Evolutionary conservation across 179 eudicot species (phyloP), one percentile per base, ranked within the genome.

Genomic region (Beta corolliflora): DNA sequence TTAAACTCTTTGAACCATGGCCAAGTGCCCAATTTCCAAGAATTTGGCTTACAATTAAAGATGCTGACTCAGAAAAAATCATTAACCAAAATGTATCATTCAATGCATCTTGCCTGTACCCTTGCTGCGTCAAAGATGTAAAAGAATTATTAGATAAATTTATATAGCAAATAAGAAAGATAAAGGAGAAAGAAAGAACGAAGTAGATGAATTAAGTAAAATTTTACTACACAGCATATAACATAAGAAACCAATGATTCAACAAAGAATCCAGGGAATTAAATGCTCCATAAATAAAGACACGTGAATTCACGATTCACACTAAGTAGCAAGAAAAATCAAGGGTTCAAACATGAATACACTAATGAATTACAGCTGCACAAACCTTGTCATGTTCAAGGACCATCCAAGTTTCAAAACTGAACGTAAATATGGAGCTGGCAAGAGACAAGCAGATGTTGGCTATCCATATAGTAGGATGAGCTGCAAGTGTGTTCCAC

Each of bases 401-500:
- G 68, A 96, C 97, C 97, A 94, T 91, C 97, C 97, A 96, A 79
- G 98, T 83, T 88, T 96, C 99, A 52, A 96, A 94, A 85, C 93
- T 89, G 89, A 91, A 92, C 58, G 89, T 91, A 83, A 83, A 96
- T 84, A 93, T 88, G 8, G 94, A 89, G 79, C 90, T 91, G 86
- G 98, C 91, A 81, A 96, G 88, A 81, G 97, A 91, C 83, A 94
- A 89, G 84, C 90, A 90, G 71, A 89, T 77, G 86, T 93, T 93
- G 46, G 95, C 91, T 73, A 96, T 73, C 97, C 91, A 94, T 69
- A 93, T 14, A 68, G 86, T 76, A 31, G 94, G 89, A 83, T 90
- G 85, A 61, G 85, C 79, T 80, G 83, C 63, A 82, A 91, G 46
- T 77, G 86, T 86, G 86, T 91, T 94, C 91, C 90, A 94, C 72